Conservation (phyloP, 805 yeast species). For the Schizosaccharomyces octosporus region DNA sequence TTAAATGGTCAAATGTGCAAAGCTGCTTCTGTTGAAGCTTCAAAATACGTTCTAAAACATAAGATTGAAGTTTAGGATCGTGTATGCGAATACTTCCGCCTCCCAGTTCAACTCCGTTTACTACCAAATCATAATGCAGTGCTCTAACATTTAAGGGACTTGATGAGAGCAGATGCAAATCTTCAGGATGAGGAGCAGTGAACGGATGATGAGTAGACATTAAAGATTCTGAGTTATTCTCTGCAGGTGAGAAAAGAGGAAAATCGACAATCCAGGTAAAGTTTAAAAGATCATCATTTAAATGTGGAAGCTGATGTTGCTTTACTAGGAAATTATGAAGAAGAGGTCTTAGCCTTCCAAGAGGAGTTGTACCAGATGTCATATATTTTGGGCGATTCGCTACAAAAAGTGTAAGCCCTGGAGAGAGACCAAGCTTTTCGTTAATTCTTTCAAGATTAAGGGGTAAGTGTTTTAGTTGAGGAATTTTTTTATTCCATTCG, state of each 20-base stretch:
- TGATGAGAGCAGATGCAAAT: conserved; percentile 11
- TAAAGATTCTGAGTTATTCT: neutral
- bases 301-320: neutral
- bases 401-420: neutral
- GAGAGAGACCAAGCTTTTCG: neutral
- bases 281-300: neutral
- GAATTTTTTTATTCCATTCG: neutral
- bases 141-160: conserved; percentile 31
- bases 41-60: conserved; percentile 40
- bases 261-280: conserved; percentile 64
- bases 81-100: conserved; percentile 95
- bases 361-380: neutral
- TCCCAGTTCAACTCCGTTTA: conserved; percentile 87
- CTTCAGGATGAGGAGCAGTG: conserved; percentile 64
- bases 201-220: conserved; percentile 88
- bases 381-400: neutral
- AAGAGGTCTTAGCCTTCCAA: neutral
- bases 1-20: conserved; percentile 57
- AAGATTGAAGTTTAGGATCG: conserved; percentile 54
- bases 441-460: neutral
- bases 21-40: conserved; percentile 28
- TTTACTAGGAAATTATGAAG: neutral
- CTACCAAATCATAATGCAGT: conserved; percentile 79
- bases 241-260: conserved; percentile 70
- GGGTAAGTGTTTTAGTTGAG: neutral